Conservation (phyloP, 768 basidiomycete species). For the Amanita molliuscula region DNA sequence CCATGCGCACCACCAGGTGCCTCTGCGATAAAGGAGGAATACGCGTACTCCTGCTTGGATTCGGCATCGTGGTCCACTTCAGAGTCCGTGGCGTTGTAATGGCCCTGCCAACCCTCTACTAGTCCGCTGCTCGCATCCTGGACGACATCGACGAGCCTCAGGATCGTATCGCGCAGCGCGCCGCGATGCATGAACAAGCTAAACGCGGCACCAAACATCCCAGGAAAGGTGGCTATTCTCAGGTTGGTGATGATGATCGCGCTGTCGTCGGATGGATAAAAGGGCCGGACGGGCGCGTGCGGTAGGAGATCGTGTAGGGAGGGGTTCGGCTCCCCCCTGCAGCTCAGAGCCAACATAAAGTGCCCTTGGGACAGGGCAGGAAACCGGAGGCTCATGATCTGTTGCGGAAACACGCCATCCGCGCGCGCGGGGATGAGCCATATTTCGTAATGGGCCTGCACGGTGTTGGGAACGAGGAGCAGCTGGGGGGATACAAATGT, state of each 20-base stretch:
- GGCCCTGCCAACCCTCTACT: neutral
- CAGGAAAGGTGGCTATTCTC: constrained; percentile 9
- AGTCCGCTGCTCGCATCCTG: too few relatives aligned
- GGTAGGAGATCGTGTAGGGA: constrained; percentile 6
- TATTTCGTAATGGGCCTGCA: constrained; percentile 20
- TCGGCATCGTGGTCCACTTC: neutral
- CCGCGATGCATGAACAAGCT: constrained; percentile 27
- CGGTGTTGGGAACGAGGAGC: constrained; percentile 23
- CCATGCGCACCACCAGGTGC: neutral
- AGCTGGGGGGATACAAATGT: constrained; percentile 24
- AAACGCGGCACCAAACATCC: constrained; percentile 10
- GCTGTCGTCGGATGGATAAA: constrained; percentile 15
- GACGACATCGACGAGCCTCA: neutral
- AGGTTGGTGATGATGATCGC: constrained; percentile 26
- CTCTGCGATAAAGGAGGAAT: neutral
- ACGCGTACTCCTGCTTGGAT: neutral
- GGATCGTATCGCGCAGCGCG: constrained; percentile 14
- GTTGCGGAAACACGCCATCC: constrained; percentile 2
- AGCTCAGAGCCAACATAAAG: constrained; percentile 7
- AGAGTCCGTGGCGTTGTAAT: constrained; percentile 1
- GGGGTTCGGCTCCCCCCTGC: constrained; percentile 34
- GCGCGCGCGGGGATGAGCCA: constrained; percentile 20
- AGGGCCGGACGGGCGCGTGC: constrained; percentile 13
- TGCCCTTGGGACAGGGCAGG: neutral
- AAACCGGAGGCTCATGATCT: constrained; percentile 5